Evolutionary conservation across 352 stramenopile species (phyloP).

Genomic region (Globisporangium acanthophoron): DNA sequence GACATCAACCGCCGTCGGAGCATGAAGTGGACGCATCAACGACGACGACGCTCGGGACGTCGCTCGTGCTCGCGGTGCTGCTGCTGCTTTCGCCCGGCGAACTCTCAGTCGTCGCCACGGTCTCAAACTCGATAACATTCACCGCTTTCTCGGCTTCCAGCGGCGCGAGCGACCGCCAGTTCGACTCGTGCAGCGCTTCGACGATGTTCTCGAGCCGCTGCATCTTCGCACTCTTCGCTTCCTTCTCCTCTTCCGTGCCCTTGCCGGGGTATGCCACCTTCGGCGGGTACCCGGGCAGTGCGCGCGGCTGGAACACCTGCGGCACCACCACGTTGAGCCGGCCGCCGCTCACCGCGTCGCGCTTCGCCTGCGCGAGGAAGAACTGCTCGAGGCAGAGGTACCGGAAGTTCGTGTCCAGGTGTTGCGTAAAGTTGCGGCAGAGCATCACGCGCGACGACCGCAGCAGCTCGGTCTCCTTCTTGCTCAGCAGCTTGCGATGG

Average conservation of each 20-base stretch:
- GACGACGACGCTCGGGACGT: not conserved
- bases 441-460: conserved; percentile 52
- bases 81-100: not conserved
- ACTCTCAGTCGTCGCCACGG: not conserved
- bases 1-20: not conserved
- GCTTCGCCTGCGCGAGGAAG: conserved; percentile 23
- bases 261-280: conserved; percentile 5
- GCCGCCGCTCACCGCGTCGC: conserved; percentile 17
- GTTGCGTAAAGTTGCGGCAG: conserved; percentile 42
- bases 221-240: not conserved
- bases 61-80: not conserved
- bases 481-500: conserved; percentile 41
- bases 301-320: conserved; percentile 37
- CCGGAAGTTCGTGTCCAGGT: conserved; percentile 53
- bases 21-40: not conserved
- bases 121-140: not conserved
- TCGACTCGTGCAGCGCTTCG: not conserved
- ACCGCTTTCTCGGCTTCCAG: not conserved
- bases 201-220: conserved; percentile 4
- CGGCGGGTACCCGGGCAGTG: conserved; percentile 38
- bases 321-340: conserved; percentile 33
- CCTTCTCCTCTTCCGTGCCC: not conserved
- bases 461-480: conserved; percentile 37
- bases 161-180: not conserved
- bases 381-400: conserved; percentile 55